phyloP scores from a whole-genome alignment of 176 grass and related monocot genomes.

The Zoysia japonica region DNA sequence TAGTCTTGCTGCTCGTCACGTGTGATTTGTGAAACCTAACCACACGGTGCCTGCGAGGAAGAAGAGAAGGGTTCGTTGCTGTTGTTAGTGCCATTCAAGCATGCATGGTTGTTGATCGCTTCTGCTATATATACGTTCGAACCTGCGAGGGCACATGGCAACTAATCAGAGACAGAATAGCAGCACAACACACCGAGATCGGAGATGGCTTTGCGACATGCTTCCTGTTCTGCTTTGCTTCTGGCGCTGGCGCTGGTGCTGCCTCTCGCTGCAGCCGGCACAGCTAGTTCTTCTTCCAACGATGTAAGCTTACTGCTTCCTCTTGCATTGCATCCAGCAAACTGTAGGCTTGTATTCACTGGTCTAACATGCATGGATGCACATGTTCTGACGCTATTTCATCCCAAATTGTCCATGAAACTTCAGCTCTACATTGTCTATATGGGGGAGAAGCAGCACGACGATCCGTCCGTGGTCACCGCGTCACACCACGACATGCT shows the following conservation, averaged over 20 bases:
- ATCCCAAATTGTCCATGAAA: neutral
- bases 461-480: conserved; percentile 6
- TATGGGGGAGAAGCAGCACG: conserved; percentile 38
- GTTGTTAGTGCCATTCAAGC: neutral
- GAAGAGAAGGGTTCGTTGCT: neutral
- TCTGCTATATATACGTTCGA: neutral
- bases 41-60: neutral
- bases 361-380: neutral
- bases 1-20: neutral
- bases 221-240: neutral
- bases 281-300: neutral
- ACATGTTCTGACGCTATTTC: neutral
- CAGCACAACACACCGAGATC: neutral
- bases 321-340: too few relatives aligned
- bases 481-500: conserved; percentile 27
- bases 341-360: neutral
- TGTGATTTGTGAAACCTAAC: neutral
- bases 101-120: neutral
- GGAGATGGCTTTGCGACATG: conserved; percentile 13
- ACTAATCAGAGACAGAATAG: neutral
- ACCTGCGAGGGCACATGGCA: neutral
- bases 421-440: conserved; percentile 40
- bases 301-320: conserved; percentile 2
- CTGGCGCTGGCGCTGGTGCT: neutral
- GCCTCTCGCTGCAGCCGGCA: neutral